phyloP scores from a whole-genome alignment of 1,284 basidiomycete genomes.

The Mycosarcoma mackinlayi region DNA sequence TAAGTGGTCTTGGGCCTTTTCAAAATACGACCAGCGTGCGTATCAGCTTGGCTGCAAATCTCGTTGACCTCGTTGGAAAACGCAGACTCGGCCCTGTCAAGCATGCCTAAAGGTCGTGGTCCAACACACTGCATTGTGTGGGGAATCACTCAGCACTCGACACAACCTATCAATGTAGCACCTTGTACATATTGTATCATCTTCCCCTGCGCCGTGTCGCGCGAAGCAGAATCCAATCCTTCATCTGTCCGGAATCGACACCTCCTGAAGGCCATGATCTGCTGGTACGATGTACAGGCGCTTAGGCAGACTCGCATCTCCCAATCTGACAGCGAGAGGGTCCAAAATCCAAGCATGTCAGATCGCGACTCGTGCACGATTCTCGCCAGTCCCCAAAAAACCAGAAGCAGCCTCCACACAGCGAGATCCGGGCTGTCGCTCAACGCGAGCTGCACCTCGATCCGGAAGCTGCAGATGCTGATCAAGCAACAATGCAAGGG shows the following conservation, averaged over 20 bases:
- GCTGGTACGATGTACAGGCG: too few species aligned
- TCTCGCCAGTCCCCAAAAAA: too few species aligned
- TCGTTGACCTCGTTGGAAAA: too few species aligned
- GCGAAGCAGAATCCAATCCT: slow-evolving; percentile 7
- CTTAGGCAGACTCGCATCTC: neutral
- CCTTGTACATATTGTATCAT: slow-evolving; percentile 12
- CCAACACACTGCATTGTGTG: too few species aligned
- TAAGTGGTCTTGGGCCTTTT: neutral
- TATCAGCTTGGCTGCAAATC: neutral
- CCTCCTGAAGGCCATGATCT: too few species aligned
- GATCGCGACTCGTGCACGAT: slow-evolving; percentile 15
- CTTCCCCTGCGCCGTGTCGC: neutral
- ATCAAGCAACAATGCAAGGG: slow-evolving; percentile 29
- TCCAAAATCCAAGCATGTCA: neutral
- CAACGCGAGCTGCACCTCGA: slow-evolving; percentile 12
- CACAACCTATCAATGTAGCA: neutral
- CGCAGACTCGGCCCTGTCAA: too few species aligned
- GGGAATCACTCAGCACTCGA: neutral
- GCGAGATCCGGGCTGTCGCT: too few species aligned
- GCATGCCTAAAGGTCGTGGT: too few species aligned
- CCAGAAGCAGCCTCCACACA: slow-evolving; percentile 30
- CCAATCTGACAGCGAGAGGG: neutral
- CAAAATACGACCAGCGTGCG: too few species aligned
- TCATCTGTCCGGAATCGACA: too few species aligned
- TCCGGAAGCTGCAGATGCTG: slow-evolving; percentile 34